Base-by-base conservation (phyloP, 2,329 filamentous ascomycete genomes). In the Fusarium sp. region DNA sequence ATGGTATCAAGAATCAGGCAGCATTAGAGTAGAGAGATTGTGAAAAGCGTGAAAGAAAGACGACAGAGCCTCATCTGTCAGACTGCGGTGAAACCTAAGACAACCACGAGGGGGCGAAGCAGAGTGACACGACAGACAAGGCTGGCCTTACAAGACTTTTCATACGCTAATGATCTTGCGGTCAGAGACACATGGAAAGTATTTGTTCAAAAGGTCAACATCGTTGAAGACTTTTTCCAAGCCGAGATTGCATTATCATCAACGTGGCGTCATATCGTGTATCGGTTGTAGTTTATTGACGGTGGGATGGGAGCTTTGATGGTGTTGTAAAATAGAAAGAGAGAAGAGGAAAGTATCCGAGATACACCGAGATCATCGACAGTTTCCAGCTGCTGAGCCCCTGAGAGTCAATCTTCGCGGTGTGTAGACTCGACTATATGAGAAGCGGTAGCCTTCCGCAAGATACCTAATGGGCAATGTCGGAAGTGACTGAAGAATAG, bases 41-140 rank as follows among this genome's bases (percentile, higher is more conserved):
- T 33, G 20, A n/a, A 33, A 45, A 35, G 19, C 19, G 19, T 40
- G 22, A 48, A 62, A 45, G 20, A 15, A 13, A 2, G 6, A 37
- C 11, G 35, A 35, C 52, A 69, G 65, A 69, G 67, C 67, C 65
- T 69, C 67, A 56, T 55, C 15, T 46, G 50, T 57, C 45, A 52
- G 46, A 54, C 49, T 51, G 58, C 28, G 22, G 13, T 47, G 47
- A 48, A 39, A 43, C 30, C 49, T 8, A 7, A 55, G 41, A 8
- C 33, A 32, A 0, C 3, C 4, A 2, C 9, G 49, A 17, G 54
- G 55, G 49, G 65, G 65, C 65, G 49, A 43, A 56, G 60, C 26
- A 65, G 28, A 17, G 50, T 55, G 3, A 52, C 45, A 56, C 53
- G 4, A 1, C 60, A 55, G 30, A 20, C 1, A 20, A 65, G 62